Base-by-base conservation (phyloP, 768 basidiomycete species). In the Suillus subluteus region DNA sequence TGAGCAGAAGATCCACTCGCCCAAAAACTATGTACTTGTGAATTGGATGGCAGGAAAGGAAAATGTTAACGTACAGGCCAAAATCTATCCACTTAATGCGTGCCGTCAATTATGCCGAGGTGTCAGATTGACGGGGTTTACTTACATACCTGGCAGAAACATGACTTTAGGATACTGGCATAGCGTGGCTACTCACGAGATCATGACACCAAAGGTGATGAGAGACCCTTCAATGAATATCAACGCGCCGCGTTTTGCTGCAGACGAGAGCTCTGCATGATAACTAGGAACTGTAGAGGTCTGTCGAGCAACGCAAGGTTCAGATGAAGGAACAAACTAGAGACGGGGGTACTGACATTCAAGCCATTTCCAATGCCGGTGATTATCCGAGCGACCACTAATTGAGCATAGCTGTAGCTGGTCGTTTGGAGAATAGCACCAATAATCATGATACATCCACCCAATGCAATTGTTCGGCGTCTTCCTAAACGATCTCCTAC, bases 281-380 rank as follows among this genome's bases (percentile, higher is more conserved):
- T 89, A 91, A 12, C 82, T 80, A 3, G 89, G 88, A 0, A 88
- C 85, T 18, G 88, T 88, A 3, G 88, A 88, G 4, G 89, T 90
- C 84, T 89, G 59, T 56, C 37, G 41, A 11, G 30, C 18, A 40
- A 52, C 40, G 13, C 6, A n/a, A 44, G 23, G 11, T 40, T 15
- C n/a, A 44, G 44, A 7, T 3, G 18, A 3, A 6, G 50, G 30
- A 44, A 55, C 35, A 46, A 16, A 52, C 58, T 61, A 35, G 41
- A 26, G 16, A 41, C 23, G 11, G 6, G 9, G 18, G 30, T 23
- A 76, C 82, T 13, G 66, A 86, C 85, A 68, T 87, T 88, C 52
- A 89, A 72, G 30, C 88, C 89, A 67, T 90, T 90, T 21, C 89
- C 88, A n/a, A 89, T 69, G 18, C 89, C 88, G 4, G 87, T 88